These are phyloP conservation scores for Plasmodium malariae DNA, from an alignment of 169 alveolate genomes.

Conservation along the genomic window DNA sequence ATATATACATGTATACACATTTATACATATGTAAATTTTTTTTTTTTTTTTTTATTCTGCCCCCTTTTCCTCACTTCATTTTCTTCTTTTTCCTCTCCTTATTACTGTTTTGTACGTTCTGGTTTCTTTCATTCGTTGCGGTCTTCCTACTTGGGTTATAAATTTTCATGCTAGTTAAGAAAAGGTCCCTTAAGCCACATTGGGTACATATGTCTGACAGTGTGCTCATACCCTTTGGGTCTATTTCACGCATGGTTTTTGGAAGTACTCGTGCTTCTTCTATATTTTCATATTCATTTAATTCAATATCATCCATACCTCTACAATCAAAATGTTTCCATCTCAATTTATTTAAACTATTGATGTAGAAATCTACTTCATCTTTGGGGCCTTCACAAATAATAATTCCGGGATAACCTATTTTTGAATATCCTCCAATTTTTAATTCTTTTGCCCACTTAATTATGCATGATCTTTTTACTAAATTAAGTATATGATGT, in stretches of 20 bases:
- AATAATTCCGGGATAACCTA: slow-evolving; percentile 84
- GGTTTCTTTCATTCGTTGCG: slow-evolving; percentile 2
- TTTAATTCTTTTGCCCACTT: slow-evolving; percentile 83
- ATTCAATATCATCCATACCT: slow-evolving; percentile 76
- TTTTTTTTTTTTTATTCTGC: slow-evolving; percentile 4
- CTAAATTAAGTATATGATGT: slow-evolving; percentile 79
- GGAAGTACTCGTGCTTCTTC: slow-evolving; percentile 79
- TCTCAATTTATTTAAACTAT: slow-evolving; percentile 81
- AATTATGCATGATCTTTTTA: slow-evolving; percentile 77
- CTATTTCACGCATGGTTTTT: slow-evolving; percentile 77
- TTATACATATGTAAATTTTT: background rate
- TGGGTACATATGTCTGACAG: slow-evolving; percentile 79
- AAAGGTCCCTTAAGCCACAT: slow-evolving; percentile 79
- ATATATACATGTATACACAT: background rate
- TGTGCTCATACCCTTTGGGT: slow-evolving; percentile 78
- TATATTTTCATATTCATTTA: slow-evolving; percentile 55
- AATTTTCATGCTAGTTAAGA: slow-evolving; percentile 83
- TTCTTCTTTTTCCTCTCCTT: slow-evolving; percentile 30
- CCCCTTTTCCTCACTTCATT: background rate
- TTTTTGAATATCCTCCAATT: slow-evolving; percentile 84
- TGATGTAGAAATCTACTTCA: slow-evolving; percentile 78
- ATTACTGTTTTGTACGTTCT: slow-evolving; percentile 7
- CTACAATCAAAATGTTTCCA: slow-evolving; percentile 84
- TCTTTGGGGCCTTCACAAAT: slow-evolving; percentile 83
- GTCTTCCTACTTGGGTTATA: slow-evolving; percentile 32